Evolutionary conservation across 1,284 basidiomycete species (phyloP).

Genomic region (Rhizoctonia solani): DNA sequence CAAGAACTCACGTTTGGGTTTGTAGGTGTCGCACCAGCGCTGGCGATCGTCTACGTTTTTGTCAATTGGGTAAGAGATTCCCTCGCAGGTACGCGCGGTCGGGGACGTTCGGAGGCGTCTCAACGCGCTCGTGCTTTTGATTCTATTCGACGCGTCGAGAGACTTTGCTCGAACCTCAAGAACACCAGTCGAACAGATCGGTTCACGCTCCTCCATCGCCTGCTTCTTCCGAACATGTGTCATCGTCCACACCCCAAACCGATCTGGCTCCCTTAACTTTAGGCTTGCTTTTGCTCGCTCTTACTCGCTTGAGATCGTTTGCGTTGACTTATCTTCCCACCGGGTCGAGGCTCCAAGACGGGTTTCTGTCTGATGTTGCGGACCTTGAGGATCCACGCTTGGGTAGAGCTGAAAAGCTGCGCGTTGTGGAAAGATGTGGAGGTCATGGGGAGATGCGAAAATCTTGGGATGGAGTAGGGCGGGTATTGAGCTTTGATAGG

Average conservation of each 20-base stretch:
- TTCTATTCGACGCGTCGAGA: conserved; percentile 52
- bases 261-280: conserved; percentile 61
- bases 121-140: conserved; percentile 60
- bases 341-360: conserved; percentile 65
- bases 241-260: not conserved
- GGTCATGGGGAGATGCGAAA: conserved; percentile 66
- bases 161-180: conserved; percentile 43
- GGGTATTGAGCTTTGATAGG: conserved; percentile 12
- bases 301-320: conserved; percentile 67
- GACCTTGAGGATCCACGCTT: conserved; percentile 79
- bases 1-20: conserved; percentile 98
- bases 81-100: conserved; percentile 55
- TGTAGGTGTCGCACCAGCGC: conserved; percentile 90
- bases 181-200: not conserved
- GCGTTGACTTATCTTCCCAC: conserved; percentile 59
- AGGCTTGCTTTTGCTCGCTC: conserved; percentile 73
- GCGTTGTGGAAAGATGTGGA: conserved; percentile 90
- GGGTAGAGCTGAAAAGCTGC: conserved; percentile 68
- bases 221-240: not conserved
- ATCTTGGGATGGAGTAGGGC: conserved; percentile 58
- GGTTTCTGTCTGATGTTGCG: conserved; percentile 83
- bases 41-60: conserved; percentile 77
- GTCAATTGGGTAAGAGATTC: conserved; percentile 58
- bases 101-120: conserved; percentile 57
- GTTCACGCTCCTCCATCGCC: conserved; percentile 4